Evolutionary conservation across 2,329 filamentous ascomycete genomes (phyloP), one percentile per base, ranked within the genome.

Genomic region (Phyllosticta capitalensis): DNA sequence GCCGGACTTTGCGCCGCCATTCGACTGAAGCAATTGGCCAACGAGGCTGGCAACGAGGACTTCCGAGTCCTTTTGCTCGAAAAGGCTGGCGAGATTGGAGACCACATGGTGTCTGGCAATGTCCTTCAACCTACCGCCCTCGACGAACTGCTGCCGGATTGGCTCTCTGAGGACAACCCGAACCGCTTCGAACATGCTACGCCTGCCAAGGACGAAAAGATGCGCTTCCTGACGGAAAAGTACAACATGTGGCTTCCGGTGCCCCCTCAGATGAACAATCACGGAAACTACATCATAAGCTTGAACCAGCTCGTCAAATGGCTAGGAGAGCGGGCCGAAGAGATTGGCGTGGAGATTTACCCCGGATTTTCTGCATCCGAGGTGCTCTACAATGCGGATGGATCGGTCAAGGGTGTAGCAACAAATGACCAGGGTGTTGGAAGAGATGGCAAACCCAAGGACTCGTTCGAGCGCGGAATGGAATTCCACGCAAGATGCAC

Each of bases 231-330:
- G 62, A 97, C 92, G 53, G 88, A 92, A 77, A 88, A 80, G 58
- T 79, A 79, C 63, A 79, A 91, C 0, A 84, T 95, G 60, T 90
- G 90, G 5, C 79, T 97, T 57, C 94, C 92, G 1, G 85, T 87
- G 12, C 94, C 94, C 52, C 94, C 94, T 30, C 94, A 97, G 77
- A 99, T 99, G 94, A 85, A 92, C 78, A 99, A 99, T 72, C 84
- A 95, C 68, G 94, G 94, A 65, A 99, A 99, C 76, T 97, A 95
- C 74, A 99, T 99, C 65, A 85, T 99, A 69, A 95, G 90, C 69
- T 77, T 99, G 68, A 97, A 95, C 74, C 90, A 97, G 74, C 87
- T 99, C 69, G 88, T 89, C 60, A 95, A 92, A 75, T 99, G 94
- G 94, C 80, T 99, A 2, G 92, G 90, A 54, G 94, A 97, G 72